Percentiles rank a stretch among this genome's conserved stretches.
Conservation (phyloP, 148 eudicot genomes). For the Chenopodium suecicum region DNA sequence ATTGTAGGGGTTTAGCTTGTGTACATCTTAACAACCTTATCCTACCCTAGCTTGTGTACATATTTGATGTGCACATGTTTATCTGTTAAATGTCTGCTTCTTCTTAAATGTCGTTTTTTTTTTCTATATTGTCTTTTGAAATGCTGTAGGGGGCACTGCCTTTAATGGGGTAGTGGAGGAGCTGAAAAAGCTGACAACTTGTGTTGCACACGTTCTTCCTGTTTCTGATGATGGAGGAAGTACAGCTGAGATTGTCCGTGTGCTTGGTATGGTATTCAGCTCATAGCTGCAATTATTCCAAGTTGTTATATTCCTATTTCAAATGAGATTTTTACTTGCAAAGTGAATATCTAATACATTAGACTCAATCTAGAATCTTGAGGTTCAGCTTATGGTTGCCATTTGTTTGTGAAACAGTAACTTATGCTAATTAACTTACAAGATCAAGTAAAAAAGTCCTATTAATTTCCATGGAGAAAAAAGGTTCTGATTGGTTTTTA, state of each 20-base stretch:
- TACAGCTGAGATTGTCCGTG: conserved; percentile 99
- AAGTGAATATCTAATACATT: not conserved
- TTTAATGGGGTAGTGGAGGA: conserved; percentile 96
- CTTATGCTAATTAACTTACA: not conserved
- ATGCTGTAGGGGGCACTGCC: conserved; percentile 86
- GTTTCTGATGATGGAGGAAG: conserved; percentile 99
- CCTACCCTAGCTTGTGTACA: not conserved
- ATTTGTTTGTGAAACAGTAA: not conserved
- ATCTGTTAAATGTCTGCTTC: not conserved
- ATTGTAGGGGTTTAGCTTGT: not conserved
- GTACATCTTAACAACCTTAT: not conserved
- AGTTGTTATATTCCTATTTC: not conserved
- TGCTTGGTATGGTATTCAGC: conserved; percentile 65
- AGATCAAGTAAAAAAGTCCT: not conserved
- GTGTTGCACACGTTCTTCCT: conserved; percentile 92
- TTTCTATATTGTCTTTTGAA: not conserved
- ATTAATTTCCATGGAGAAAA: not conserved
- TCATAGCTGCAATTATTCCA: not conserved
- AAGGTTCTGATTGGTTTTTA: not conserved
- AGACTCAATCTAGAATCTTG: not conserved
- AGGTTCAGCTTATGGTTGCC: not conserved
- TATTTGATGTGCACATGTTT: not conserved
- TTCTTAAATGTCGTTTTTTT: not conserved
- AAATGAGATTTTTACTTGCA: not conserved
- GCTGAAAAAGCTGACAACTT: conserved; percentile 85